A percentile compares a stretch with the other conserved stretches of the same genome.
These are phyloP conservation scores for Porphyrellus cyaneotinctus DNA, from an alignment of 768 basidiomycete species.

Conservation along the genomic window DNA sequence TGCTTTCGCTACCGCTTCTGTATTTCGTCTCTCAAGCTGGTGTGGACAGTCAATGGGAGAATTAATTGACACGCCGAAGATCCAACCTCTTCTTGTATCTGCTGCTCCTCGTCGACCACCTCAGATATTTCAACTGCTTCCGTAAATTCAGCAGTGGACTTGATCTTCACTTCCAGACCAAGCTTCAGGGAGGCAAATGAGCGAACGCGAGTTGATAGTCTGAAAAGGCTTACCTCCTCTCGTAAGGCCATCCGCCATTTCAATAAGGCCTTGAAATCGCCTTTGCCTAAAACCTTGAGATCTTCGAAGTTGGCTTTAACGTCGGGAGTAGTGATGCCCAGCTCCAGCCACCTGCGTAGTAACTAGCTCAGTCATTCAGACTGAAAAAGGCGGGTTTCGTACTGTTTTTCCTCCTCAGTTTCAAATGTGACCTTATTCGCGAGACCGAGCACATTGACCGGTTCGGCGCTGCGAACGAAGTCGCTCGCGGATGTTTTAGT, in stretches of 20 bases:
- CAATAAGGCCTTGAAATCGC: conserved; percentile 90
- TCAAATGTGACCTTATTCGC: conserved; percentile 74
- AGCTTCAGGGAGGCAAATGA: conserved; percentile 42
- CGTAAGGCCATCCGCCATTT: conserved; percentile 89
- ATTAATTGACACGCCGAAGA: not conserved
- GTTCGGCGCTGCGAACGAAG: conserved; percentile 68
- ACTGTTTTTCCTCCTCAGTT: conserved; percentile 84
- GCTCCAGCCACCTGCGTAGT: conserved; percentile 60
- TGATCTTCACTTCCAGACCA: conserved; percentile 79
- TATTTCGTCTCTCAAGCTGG: conserved; percentile 80
- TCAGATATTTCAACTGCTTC: conserved; percentile 66
- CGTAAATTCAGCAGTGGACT: conserved; percentile 67
- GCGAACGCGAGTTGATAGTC: not conserved
- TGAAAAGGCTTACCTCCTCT: conserved; percentile 59
- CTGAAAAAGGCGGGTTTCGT: conserved; percentile 19
- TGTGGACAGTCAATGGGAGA: conserved; percentile 3
- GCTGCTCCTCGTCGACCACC: conserved; percentile 80
- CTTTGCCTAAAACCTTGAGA: conserved; percentile 95
- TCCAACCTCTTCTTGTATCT: conserved; percentile 82
- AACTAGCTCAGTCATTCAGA: conserved; percentile 1
- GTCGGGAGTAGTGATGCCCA: conserved; percentile 72
- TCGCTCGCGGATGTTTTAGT: conserved; percentile 63
- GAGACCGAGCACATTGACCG: conserved; percentile 73
- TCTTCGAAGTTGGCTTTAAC: conserved; percentile 83
- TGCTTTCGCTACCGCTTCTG: conserved; percentile 64